A percentile compares a stretch with the other conserved stretches of the same genome.
Evolutionary conservation across 352 stramenopile species (phyloP).

Genomic region (Elongisporangium anandrum): DNA sequence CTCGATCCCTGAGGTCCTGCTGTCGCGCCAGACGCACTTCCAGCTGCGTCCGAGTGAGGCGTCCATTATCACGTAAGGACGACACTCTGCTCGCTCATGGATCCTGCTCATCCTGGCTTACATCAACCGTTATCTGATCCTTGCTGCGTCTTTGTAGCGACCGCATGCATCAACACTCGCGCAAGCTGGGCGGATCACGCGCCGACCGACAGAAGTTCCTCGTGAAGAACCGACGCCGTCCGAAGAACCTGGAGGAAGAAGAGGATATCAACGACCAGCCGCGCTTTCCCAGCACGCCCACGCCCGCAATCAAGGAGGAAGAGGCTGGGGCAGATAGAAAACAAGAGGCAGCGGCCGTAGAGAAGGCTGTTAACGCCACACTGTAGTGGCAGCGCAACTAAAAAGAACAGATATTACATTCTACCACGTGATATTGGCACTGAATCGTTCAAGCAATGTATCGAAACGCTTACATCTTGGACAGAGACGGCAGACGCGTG

Average conservation of each 20-base stretch:
- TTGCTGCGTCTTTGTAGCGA: slow-evolving; percentile 26
- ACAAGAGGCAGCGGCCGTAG: slow-evolving; percentile 19
- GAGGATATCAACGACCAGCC: slow-evolving; percentile 29
- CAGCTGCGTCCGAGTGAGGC: slow-evolving; percentile 50
- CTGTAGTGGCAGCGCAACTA: slow-evolving; percentile 18
- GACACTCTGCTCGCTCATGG: background rate
- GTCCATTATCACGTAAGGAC: slow-evolving; percentile 66
- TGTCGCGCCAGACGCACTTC: slow-evolving; percentile 68
- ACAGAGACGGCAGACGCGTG: slow-evolving; percentile 56
- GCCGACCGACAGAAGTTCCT: slow-evolving; percentile 77
- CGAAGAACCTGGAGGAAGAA: slow-evolving; percentile 6
- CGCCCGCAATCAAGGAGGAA: slow-evolving; percentile 8
- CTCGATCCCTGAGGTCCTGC: slow-evolving; percentile 38
- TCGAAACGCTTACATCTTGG: slow-evolving; percentile 64
- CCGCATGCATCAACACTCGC: slow-evolving; percentile 71
- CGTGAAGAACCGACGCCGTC: slow-evolving; percentile 25
- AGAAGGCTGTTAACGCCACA: slow-evolving; percentile 48
- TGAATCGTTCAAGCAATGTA: too few relatives aligned
- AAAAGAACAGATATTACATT: background rate
- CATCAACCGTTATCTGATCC: background rate
- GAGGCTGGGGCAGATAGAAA: slow-evolving; percentile 7
- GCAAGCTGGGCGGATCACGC: slow-evolving; percentile 53
- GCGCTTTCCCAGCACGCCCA: slow-evolving; percentile 8
- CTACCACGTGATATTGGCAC: background rate
- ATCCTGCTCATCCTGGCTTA: background rate